Conservation (phyloP, 1,284 basidiomycete genomes). For the Ganoderma boninense region DNA sequence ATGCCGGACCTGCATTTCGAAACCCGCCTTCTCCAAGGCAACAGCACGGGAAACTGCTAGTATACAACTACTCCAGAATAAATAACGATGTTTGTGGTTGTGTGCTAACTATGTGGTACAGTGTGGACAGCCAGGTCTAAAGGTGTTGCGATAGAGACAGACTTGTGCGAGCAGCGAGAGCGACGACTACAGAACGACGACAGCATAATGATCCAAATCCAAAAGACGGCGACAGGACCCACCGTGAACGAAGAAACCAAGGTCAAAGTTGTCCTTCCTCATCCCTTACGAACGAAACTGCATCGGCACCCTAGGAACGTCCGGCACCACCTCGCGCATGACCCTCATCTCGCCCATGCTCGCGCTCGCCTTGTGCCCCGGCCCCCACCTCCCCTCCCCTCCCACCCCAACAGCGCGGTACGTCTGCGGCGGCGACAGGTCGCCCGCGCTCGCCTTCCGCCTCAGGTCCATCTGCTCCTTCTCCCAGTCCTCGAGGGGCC, state of each 20-base stretch:
- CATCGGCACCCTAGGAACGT: conserved; percentile 17
- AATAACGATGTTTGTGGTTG: neutral
- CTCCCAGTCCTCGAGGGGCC: conserved; percentile 10
- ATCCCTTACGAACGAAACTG: neutral
- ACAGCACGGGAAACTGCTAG: neutral
- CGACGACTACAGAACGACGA: neutral
- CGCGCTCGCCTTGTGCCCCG: conserved; percentile 4
- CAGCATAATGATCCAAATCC: neutral
- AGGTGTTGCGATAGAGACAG: neutral
- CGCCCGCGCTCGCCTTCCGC: conserved; percentile 8
- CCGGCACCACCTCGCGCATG: conserved; percentile 16
- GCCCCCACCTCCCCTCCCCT: neutral
- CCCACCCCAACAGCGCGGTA: neutral
- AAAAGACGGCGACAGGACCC: neutral
- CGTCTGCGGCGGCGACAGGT: neutral
- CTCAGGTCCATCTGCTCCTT: conserved; percentile 5
- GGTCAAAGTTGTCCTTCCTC: neutral
- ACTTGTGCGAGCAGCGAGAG: neutral
- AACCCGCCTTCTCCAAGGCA: too few relatives aligned
- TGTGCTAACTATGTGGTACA: conserved; percentile 3
- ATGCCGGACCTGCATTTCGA: neutral
- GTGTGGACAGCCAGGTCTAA: neutral
- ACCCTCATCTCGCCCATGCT: conserved; percentile 23
- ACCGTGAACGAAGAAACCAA: neutral
- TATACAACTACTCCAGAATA: conserved; percentile 10